Evolutionary conservation across 2,329 filamentous ascomycete genomes (phyloP).

Genomic region (Claviceps humidiphila): DNA sequence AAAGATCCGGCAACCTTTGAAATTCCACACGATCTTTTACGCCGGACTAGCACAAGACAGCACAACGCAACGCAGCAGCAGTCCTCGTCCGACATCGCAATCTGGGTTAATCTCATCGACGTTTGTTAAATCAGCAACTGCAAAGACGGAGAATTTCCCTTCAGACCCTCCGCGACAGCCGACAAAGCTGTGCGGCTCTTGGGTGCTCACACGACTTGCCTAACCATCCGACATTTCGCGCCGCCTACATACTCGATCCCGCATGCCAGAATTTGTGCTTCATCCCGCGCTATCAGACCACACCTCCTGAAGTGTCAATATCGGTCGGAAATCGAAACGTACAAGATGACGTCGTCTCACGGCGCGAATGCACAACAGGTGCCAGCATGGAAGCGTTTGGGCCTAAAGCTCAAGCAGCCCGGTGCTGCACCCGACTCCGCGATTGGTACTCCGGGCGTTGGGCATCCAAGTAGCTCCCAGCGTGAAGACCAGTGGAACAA

Average conservation of each 20-base stretch:
- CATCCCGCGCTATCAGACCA: not conserved
- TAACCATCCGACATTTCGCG: not conserved
- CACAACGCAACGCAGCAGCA: not conserved
- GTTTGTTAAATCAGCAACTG: not conserved
- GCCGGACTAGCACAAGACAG: not conserved
- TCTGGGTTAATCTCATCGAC: not conserved
- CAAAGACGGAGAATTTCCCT: not conserved
- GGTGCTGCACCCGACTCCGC: constrained; percentile 19
- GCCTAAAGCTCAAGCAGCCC: constrained; percentile 44
- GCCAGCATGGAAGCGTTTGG: constrained; percentile 49
- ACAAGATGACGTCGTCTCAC: constrained; percentile 30
- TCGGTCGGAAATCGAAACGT: not conserved
- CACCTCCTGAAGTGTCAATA: constrained; percentile 5
- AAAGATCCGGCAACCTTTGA: not conserved
- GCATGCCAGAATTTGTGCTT: not conserved
- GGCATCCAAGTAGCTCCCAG: constrained; percentile 23
- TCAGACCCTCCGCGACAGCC: not conserved
- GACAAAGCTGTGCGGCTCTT: not conserved
- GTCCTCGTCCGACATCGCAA: not conserved
- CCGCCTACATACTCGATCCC: not conserved
- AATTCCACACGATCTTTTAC: not conserved
- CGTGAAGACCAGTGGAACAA: constrained; percentile 22
- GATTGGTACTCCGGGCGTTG: constrained; percentile 20
- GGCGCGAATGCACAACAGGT: constrained; percentile 32
- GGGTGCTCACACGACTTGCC: not conserved